A percentile compares a stretch with the other conserved stretches of the same genome.
phyloP scores from a whole-genome alignment of 2,329 filamentous ascomycete species.

The Claviceps cyperi region DNA sequence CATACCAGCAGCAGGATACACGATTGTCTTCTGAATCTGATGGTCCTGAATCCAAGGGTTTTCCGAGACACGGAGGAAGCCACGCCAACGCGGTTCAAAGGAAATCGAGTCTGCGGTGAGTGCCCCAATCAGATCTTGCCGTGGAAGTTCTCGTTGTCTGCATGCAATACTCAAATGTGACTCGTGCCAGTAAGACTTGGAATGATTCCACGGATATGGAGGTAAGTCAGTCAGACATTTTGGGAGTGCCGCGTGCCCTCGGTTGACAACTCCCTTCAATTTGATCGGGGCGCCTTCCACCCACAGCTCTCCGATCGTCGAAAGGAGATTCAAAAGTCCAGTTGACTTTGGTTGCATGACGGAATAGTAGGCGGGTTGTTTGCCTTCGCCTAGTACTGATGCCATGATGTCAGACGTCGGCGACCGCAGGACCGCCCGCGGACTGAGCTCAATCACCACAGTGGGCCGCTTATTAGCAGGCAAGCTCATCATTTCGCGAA shows the following conservation, averaged over 20 bases:
- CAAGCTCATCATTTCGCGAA: constrained; percentile 20
- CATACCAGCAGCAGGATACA: constrained; percentile 38
- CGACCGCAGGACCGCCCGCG: constrained; percentile 21
- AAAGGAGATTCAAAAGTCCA: constrained; percentile 15
- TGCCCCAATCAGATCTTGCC: constrained; percentile 37
- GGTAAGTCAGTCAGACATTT: constrained; percentile 31
- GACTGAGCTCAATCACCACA: constrained; percentile 28
- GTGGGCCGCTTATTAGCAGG: constrained; percentile 16
- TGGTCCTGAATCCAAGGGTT: constrained; percentile 39
- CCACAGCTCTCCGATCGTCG: constrained; percentile 24
- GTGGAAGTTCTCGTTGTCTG: constrained; percentile 28
- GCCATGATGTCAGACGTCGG: constrained; percentile 23
- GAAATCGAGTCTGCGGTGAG: constrained; percentile 28
- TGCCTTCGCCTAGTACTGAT: constrained; percentile 1
- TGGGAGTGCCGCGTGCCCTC: constrained; percentile 7
- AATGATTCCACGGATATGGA: constrained; percentile 40
- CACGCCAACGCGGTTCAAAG: constrained; percentile 33
- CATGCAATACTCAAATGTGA: constrained; percentile 29
- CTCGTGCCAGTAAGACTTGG: constrained; percentile 38
- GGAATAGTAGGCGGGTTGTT: constrained; percentile 12
- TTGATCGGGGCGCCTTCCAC: constrained; percentile 17
- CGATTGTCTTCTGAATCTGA: constrained; percentile 32
- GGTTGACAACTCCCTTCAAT: constrained; percentile 17
- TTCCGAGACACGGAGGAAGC: constrained; percentile 32
- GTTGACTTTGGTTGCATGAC: constrained; percentile 14